Conservation (phyloP, 2,329 filamentous ascomycete species). For the Claviceps spartinae region DNA sequence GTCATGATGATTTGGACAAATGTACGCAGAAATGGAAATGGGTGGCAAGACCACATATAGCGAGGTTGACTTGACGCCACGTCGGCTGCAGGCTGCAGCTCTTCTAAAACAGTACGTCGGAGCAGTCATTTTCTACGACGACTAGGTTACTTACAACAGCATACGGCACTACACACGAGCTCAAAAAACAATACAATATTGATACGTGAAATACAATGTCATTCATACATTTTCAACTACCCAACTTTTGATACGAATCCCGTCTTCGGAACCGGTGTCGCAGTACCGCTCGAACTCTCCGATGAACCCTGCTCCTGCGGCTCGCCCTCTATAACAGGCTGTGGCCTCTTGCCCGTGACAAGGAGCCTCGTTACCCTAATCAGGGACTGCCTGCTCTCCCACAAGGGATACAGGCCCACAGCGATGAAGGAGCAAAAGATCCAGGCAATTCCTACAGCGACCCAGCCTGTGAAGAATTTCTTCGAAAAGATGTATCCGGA, state of each 20-base stretch:
- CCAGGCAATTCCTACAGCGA: constrained; percentile 59
- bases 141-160: too few relatives aligned
- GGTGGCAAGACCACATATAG: too few relatives aligned
- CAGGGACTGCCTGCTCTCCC: constrained; percentile 55
- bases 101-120: too few relatives aligned
- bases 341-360: constrained; percentile 5
- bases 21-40: too few relatives aligned
- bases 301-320: not conserved
- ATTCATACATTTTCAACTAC: not conserved
- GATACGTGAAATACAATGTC: not conserved
- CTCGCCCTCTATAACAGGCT: constrained; percentile 1
- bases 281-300: constrained; percentile 3
- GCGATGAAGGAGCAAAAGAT: constrained; percentile 55
- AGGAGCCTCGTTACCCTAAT: constrained; percentile 9
- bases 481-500: constrained; percentile 50
- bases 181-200: too few relatives aligned
- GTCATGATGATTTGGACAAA: too few relatives aligned
- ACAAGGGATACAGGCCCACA: constrained; percentile 71
- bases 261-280: constrained; percentile 3
- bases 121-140: too few relatives aligned
- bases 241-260: not conserved
- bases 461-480: constrained; percentile 61
- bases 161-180: too few relatives aligned
- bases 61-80: too few relatives aligned
- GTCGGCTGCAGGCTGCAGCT: too few relatives aligned